Evolutionary conservation across 768 basidiomycete species (phyloP).

Genomic region (Rhodotorula graminis): DNA sequence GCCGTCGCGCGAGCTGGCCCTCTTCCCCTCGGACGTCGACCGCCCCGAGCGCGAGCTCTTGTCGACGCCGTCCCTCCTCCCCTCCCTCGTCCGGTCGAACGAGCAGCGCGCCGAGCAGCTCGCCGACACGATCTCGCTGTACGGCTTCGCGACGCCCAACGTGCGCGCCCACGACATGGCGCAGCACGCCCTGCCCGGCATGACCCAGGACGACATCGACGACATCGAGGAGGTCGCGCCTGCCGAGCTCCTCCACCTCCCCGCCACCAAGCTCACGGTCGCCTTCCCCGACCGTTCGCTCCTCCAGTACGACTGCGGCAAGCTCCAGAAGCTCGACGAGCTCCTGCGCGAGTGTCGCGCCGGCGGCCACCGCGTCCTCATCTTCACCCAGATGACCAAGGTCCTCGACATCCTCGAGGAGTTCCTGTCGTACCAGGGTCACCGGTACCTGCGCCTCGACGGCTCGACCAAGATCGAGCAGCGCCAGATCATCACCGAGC

Average conservation of each 20-base stretch:
- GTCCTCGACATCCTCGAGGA: constrained; percentile 90
- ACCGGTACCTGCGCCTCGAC: constrained; percentile 88
- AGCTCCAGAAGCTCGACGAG: constrained; percentile 75
- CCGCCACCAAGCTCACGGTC: constrained; percentile 78
- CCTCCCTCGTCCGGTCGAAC: constrained; percentile 62
- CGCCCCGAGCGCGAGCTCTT: constrained; percentile 40
- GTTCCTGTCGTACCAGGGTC: constrained; percentile 86
- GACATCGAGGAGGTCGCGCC: constrained; percentile 46
- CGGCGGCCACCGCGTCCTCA: constrained; percentile 81
- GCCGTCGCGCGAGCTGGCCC: constrained; percentile 31
- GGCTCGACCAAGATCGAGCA: constrained; percentile 95
- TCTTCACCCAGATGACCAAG: constrained; percentile 96
- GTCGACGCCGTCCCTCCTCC: constrained; percentile 46
- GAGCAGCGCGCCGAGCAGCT: constrained; percentile 58
- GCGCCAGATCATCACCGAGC: constrained; percentile 53
- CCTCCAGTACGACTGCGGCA: constrained; percentile 93
- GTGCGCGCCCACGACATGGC: constrained; percentile 73
- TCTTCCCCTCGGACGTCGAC: constrained; percentile 54
- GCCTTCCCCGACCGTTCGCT: constrained; percentile 86
- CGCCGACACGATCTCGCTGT: constrained; percentile 58
- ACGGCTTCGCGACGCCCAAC: constrained; percentile 73
- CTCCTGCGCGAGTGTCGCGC: constrained; percentile 77
- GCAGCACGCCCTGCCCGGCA: constrained; percentile 57
- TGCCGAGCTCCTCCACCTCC: constrained; percentile 69
- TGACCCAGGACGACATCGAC: constrained; percentile 40